Evolutionary conservation across 176 grass and related monocot species (phyloP).

Genomic region (Ensete ventricosum): DNA sequence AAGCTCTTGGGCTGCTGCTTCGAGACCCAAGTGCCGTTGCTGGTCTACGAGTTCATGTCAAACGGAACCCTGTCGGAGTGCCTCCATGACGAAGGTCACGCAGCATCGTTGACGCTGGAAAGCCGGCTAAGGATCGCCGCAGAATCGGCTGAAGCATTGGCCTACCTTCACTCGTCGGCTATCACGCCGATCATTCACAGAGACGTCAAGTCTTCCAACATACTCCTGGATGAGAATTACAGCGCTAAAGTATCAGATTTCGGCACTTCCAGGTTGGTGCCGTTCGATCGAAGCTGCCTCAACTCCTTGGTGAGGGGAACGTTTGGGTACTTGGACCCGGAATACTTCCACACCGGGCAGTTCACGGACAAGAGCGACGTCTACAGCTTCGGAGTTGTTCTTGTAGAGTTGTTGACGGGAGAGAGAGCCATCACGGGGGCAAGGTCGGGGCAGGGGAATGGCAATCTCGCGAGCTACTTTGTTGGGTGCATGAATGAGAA

Average conservation of each 20-base stretch:
- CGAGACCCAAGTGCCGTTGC: slow-evolving; percentile 3
- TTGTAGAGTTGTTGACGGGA: slow-evolving; percentile 12
- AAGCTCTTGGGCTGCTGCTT: slow-evolving; percentile 11
- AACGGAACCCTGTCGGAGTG: slow-evolving; percentile 13
- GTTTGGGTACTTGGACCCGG: slow-evolving; percentile 25
- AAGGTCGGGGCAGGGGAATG: background rate
- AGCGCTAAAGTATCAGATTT: slow-evolving; percentile 12
- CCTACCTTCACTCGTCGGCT: slow-evolving; percentile 6
- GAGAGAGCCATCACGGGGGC: background rate
- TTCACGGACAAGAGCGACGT: slow-evolving; percentile 28
- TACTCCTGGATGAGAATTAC: slow-evolving; percentile 9
- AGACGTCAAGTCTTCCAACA: slow-evolving; percentile 14
- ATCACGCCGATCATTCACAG: slow-evolving; percentile 2
- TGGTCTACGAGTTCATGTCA: slow-evolving; percentile 5
- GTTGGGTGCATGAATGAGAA: slow-evolving; percentile 1
- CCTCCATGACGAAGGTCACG: slow-evolving; percentile 6
- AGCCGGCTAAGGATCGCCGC: slow-evolving; percentile 26
- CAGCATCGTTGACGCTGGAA: slow-evolving; percentile 9
- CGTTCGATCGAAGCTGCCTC: background rate
- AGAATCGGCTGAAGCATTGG: slow-evolving; percentile 22
- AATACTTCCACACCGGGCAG: slow-evolving; percentile 23
- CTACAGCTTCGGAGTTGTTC: slow-evolving; percentile 10
- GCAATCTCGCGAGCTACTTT: slow-evolving; percentile 5
- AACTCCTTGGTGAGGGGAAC: background rate
- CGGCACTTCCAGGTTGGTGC: background rate